Evolutionary conservation across 2,329 filamentous ascomycete genomes (phyloP).

Genomic region (Fonsecaea multimorphosa): DNA sequence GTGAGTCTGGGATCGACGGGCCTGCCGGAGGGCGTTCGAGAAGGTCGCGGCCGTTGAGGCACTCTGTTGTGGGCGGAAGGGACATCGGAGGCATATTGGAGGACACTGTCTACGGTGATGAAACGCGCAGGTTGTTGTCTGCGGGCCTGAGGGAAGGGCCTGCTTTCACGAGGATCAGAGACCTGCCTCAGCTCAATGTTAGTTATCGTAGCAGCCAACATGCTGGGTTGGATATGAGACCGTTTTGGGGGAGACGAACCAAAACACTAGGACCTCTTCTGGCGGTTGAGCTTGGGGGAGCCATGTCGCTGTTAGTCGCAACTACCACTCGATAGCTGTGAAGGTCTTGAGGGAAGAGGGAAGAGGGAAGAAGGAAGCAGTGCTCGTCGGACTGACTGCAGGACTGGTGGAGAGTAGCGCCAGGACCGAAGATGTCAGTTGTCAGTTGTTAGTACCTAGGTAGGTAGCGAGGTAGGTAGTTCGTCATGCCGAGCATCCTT

Average conservation of each 20-base stretch:
- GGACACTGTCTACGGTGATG: constrained; percentile 89
- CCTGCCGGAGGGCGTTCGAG: constrained; percentile 43
- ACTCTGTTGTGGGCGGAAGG: constrained; percentile 88
- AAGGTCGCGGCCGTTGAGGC: constrained; percentile 60
- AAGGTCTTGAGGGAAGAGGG: background rate
- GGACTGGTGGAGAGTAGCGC: background rate
- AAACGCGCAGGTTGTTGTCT: constrained; percentile 67
- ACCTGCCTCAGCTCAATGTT: constrained; percentile 32
- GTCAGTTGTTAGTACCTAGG: no score
- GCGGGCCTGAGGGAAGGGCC: constrained; percentile 40
- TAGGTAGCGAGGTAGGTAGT: no score
- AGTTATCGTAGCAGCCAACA: constrained; percentile 33
- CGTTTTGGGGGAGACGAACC: constrained; percentile 46
- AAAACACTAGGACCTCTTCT: constrained; percentile 68
- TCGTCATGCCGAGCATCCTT: constrained; percentile 1
- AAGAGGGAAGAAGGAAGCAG: background rate
- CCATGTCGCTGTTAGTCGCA: constrained; percentile 18
- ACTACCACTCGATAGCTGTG: background rate
- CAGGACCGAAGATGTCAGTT: background rate
- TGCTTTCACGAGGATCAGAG: constrained; percentile 36
- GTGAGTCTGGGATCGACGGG: constrained; percentile 62
- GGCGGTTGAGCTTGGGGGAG: constrained; percentile 37
- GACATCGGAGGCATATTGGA: constrained; percentile 92
- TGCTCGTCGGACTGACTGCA: background rate
- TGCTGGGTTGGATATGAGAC: background rate